Conservation (phyloP, 2,329 filamentous ascomycete genomes). For the Tolypocladium endophyticum region DNA sequence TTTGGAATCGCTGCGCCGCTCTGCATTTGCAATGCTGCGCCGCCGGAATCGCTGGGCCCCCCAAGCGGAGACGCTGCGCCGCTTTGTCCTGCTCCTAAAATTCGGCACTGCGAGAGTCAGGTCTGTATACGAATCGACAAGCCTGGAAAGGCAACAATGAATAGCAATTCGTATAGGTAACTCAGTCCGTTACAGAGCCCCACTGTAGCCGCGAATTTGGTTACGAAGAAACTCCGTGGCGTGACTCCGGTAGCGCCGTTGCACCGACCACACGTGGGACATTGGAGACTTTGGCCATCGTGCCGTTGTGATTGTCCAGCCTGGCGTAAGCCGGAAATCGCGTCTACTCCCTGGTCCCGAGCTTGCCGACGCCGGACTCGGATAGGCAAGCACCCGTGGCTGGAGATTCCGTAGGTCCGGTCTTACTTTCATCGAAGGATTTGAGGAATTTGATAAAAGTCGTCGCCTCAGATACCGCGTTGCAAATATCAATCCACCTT, state of each 20-base stretch:
- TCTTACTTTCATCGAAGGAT: neutral
- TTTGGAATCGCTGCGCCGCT: neutral
- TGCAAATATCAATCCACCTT: neutral
- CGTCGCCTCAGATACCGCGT: neutral
- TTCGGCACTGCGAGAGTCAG: neutral
- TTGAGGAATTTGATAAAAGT: neutral
- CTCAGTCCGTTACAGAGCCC: neutral
- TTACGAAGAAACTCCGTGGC: neutral
- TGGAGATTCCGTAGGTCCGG: neutral
- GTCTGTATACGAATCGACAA: neutral
- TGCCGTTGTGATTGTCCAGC: neutral
- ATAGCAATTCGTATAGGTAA: neutral
- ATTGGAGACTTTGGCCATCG: neutral
- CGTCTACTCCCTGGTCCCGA: neutral
- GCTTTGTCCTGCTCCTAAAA: no score
- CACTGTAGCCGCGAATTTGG: neutral
- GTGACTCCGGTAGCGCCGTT: neutral
- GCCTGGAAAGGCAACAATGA: neutral
- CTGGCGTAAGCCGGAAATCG: neutral
- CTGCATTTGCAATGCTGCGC: no score
- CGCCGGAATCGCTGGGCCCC: no score
- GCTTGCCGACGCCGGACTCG: neutral
- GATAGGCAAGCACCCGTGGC: neutral
- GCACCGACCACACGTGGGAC: neutral
- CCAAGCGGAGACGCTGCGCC: no score